A percentile compares a stretch with the other conserved stretches of the same genome.
Evolutionary conservation across 768 basidiomycete genomes (phyloP).

Genomic region (Calvatia gigantea): DNA sequence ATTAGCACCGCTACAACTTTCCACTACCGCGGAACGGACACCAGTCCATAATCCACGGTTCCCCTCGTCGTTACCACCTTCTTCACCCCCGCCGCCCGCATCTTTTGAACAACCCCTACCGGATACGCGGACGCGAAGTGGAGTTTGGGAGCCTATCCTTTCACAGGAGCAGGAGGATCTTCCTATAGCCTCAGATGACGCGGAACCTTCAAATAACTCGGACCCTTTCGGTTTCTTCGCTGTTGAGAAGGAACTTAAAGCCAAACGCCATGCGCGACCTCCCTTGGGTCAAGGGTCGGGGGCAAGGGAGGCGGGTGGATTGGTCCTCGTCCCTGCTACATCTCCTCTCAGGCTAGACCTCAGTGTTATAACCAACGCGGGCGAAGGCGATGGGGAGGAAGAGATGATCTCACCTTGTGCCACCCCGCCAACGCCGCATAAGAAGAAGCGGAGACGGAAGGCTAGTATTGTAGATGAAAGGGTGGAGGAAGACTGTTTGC

Average conservation of each 20-base stretch:
- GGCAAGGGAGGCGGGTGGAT: slow-evolving; percentile 19
- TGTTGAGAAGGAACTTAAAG: slow-evolving; percentile 47
- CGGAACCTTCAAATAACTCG: slow-evolving; percentile 24
- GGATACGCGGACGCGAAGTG: not conserved
- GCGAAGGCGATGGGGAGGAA: slow-evolving; percentile 10
- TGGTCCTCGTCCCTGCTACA: slow-evolving; percentile 25
- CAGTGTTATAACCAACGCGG: slow-evolving; percentile 20
- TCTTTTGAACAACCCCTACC: slow-evolving; percentile 6
- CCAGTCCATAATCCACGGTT: slow-evolving; percentile 4
- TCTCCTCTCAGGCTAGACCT: slow-evolving; percentile 23
- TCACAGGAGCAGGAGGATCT: slow-evolving; percentile 7
- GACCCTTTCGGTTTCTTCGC: slow-evolving; percentile 61
- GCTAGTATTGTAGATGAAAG: slow-evolving; percentile 19
- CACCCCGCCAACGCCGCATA: slow-evolving; percentile 32
- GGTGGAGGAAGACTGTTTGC: slow-evolving; percentile 21
- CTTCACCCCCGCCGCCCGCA: slow-evolving; percentile 27
- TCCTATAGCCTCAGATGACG: slow-evolving; percentile 14
- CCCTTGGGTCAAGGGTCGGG: not conserved
- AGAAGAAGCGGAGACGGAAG: slow-evolving; percentile 26
- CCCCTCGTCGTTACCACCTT: slow-evolving; percentile 31
- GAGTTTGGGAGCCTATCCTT: slow-evolving; percentile 20
- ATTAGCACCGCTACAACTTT: not conserved
- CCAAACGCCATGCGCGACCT: slow-evolving; percentile 26
- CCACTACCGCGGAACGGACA: slow-evolving; percentile 1
- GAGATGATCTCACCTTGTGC: slow-evolving; percentile 6